Evolutionary conservation across 106 monocot genomes (phyloP).

Genomic region (Dendrobium chrysotoxum): DNA sequence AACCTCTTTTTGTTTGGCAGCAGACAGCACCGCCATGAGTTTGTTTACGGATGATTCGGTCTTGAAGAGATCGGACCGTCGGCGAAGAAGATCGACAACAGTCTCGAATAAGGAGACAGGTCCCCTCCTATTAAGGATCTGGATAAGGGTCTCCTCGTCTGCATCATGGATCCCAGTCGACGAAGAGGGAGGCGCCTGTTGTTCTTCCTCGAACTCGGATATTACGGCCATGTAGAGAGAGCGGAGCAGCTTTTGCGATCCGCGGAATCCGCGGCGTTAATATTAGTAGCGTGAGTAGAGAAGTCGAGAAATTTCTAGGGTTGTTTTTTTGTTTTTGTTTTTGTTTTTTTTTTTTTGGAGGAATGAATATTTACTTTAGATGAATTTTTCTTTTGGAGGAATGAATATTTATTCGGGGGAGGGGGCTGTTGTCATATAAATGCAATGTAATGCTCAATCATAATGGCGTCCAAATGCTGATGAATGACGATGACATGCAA

Average conservation of each 20-base stretch:
- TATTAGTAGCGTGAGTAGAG: neutral
- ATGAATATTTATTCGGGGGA: too few species aligned
- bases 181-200: neutral
- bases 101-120: constrained; percentile 28
- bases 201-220: constrained; percentile 26
- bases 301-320: too few species aligned
- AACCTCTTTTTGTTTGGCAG: constrained; percentile 34
- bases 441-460: too few species aligned
- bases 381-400: too few species aligned
- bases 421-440: too few species aligned
- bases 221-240: constrained; percentile 30
- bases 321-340: too few species aligned
- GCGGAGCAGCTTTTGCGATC: too few species aligned
- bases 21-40: constrained; percentile 22
- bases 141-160: constrained; percentile 24
- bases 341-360: too few species aligned
- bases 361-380: too few species aligned
- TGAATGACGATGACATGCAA: too few species aligned
- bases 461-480: too few species aligned
- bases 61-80: constrained; percentile 36
- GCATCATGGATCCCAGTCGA: neutral
- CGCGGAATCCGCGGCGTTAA: too few species aligned
- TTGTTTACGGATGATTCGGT: constrained; percentile 21
- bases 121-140: constrained; percentile 26
- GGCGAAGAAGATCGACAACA: constrained; percentile 29